Conservation (phyloP, 2,329 filamentous ascomycete species). For the Aspergillus sp. region DNA sequence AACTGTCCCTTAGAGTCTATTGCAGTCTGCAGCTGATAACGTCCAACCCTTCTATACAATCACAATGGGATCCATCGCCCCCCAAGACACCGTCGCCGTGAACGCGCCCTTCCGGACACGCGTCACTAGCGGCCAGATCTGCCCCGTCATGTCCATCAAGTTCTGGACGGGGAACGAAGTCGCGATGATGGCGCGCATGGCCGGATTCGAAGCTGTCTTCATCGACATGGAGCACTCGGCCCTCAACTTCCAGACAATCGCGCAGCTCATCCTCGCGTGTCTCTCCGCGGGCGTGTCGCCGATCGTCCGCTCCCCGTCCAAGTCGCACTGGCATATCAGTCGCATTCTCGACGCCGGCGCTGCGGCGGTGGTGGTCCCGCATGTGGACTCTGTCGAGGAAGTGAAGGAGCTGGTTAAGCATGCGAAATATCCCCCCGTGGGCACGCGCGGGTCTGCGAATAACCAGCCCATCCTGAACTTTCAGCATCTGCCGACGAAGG, state of each 20-base stretch:
- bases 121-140: slow-evolving; percentile 29
- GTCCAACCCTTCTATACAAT: no score
- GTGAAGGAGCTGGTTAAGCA: slow-evolving; percentile 37
- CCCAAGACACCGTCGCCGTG: slow-evolving; percentile 15
- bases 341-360: slow-evolving; percentile 45
- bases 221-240: slow-evolving; percentile 49
- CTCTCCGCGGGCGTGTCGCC: slow-evolving; percentile 42
- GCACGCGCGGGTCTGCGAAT: slow-evolving; percentile 37
- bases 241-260: slow-evolving; percentile 36
- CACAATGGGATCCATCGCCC: slow-evolving; percentile 22
- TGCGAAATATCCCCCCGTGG: slow-evolving; percentile 41
- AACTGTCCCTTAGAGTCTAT: no score
- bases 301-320: slow-evolving; percentile 44
- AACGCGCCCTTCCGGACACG: slow-evolving; percentile 31
- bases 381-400: slow-evolving; percentile 40
- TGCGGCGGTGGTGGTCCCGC: slow-evolving; percentile 43
- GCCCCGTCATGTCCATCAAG: slow-evolving; percentile 30
- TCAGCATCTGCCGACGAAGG: slow-evolving; percentile 31
- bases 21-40: no score
- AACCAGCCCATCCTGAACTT: slow-evolving; percentile 40
- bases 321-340: slow-evolving; percentile 40
- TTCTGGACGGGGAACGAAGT: slow-evolving; percentile 38
- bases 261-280: slow-evolving; percentile 42
- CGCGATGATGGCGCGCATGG: slow-evolving; percentile 41
- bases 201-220: slow-evolving; percentile 44